Evolutionary conservation across 257 asterid species (phyloP), one percentile per base, ranked within the genome.

Genomic region (Solanum pimpinellifolium): DNA sequence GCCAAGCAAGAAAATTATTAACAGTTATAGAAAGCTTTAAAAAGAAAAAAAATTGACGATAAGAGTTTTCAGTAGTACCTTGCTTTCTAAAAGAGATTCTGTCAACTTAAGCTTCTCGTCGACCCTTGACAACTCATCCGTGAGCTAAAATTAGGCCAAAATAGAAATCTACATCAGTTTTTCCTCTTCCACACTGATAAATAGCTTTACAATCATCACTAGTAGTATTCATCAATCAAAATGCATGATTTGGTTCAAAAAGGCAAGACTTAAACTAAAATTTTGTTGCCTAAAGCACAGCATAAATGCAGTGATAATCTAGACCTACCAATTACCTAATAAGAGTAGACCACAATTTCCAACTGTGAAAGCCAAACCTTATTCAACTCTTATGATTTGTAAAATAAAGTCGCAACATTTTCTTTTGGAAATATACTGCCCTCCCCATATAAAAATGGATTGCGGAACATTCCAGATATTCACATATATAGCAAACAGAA

Each of bases 41-140:
- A 46, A 80, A 37, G 15, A 83, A 56, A 83, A 83, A 78, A 73
- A 33, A 65, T 5, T 29, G 29, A 47, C 0, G 18, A 80, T 44
- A 47, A 80, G 81, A 84, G 89, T 72, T 35, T 21, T n/a, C 70
- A 75, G 74, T 83, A 44, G 85, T 92, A 96, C 99, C 96, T 94
- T 96, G 98, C 97, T 95, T 88, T 96, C 93, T 44, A 96, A 94
- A 87, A 93, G 94, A 77, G 98, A 94, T 90, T 96, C 99, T 56
- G 96, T 92, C 88, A 94, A 90, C 92, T 96, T 96, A 89, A 96
- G 98, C 92, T 94, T 96, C 92, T 88, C 96, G 7, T 95, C 99
- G 86, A 94, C 95, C 92, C 92, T 95, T 39, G 95, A 68, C 93
- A 96, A 89, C 91, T 95, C 99, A 9, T 94, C 99, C 39, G 96